phyloP scores from a whole-genome alignment of 768 basidiomycete species.

The Trametes elegans region DNA sequence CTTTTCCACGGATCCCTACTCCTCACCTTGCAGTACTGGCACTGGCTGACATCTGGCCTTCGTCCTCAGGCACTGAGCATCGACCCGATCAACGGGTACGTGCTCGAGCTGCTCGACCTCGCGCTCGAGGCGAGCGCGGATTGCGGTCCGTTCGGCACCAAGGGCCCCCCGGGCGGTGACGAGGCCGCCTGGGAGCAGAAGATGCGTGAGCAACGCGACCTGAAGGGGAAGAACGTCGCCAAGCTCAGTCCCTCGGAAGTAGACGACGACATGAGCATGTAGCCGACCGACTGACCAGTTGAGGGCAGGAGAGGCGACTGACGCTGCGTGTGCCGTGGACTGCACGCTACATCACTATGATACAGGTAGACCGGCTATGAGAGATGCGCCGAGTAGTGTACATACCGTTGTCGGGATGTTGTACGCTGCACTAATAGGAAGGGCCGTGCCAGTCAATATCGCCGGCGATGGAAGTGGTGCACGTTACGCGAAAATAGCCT shows the following conservation, averaged over 20 bases:
- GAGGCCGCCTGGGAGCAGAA: slow-evolving; percentile 29
- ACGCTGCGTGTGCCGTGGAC: too few species aligned
- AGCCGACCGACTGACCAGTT: too few species aligned
- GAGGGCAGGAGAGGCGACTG: too few species aligned
- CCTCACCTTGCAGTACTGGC: neutral
- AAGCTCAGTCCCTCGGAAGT: neutral
- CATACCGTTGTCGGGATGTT: neutral
- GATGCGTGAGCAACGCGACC: slow-evolving; percentile 30
- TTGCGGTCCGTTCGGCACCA: slow-evolving; percentile 20
- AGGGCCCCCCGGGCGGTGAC: slow-evolving; percentile 20
- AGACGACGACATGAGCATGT: slow-evolving; percentile 19
- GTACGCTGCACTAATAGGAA: neutral
- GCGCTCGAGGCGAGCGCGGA: slow-evolving; percentile 54
- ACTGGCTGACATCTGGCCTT: too few species aligned
- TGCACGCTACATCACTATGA: too few species aligned
- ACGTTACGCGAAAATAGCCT: slow-evolving; percentile 10
- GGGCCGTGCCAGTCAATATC: neutral
- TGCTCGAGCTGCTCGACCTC: slow-evolving; percentile 77
- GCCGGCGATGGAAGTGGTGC: neutral
- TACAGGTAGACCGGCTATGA: too few species aligned
- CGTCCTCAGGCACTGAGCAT: slow-evolving; percentile 73
- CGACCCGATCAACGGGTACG: slow-evolving; percentile 79
- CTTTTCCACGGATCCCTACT: neutral
- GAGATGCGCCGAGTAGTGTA: too few species aligned
- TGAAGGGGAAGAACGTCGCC: slow-evolving; percentile 22